These are phyloP conservation scores for Galerina sulciceps DNA, from an alignment of 768 basidiomycete species.

Conservation along the genomic window DNA sequence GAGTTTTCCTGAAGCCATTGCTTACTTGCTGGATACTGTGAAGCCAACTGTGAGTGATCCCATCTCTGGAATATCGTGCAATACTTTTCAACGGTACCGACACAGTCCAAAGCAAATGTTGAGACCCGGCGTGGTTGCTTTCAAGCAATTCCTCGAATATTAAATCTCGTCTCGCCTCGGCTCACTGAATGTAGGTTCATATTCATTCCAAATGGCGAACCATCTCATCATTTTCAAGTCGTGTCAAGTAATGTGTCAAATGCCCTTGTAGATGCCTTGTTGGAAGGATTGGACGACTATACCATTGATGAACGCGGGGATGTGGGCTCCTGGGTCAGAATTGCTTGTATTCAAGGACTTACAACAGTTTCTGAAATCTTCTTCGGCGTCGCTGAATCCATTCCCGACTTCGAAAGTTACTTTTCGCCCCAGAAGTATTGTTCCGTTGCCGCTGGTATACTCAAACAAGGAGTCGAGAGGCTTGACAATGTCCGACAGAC, in stretches of 20 bases:
- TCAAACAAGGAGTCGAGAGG: constrained; percentile 91
- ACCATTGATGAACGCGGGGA: constrained; percentile 94
- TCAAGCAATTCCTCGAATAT: constrained; percentile 51
- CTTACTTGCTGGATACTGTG: constrained; percentile 64
- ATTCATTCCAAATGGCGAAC: constrained; percentile 8
- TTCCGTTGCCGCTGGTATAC: constrained; percentile 61
- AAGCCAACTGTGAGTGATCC: constrained; percentile 51
- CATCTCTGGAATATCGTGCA: background rate
- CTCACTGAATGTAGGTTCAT: constrained; percentile 48
- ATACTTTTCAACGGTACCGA: background rate
- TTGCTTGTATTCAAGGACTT: constrained; percentile 73
- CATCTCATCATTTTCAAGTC: constrained; percentile 38
- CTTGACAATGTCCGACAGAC: constrained; percentile 89
- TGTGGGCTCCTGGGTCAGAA: constrained; percentile 94
- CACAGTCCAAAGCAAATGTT: constrained; percentile 34
- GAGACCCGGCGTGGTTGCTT: constrained; percentile 46
- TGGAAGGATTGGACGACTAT: constrained; percentile 87
- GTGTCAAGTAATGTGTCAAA: constrained; percentile 49
- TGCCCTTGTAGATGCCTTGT: constrained; percentile 56
- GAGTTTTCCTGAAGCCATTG: constrained; percentile 56
- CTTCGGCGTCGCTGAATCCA: constrained; percentile 43
- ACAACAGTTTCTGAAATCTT: constrained; percentile 56
- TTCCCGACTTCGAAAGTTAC: constrained; percentile 57
- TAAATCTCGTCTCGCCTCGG: constrained; percentile 46
- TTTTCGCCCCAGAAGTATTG: constrained; percentile 64